These are phyloP conservation scores for Nymphaea colorata DNA, from an alignment of 164 flowering plant species.

Conservation along the genomic window DNA sequence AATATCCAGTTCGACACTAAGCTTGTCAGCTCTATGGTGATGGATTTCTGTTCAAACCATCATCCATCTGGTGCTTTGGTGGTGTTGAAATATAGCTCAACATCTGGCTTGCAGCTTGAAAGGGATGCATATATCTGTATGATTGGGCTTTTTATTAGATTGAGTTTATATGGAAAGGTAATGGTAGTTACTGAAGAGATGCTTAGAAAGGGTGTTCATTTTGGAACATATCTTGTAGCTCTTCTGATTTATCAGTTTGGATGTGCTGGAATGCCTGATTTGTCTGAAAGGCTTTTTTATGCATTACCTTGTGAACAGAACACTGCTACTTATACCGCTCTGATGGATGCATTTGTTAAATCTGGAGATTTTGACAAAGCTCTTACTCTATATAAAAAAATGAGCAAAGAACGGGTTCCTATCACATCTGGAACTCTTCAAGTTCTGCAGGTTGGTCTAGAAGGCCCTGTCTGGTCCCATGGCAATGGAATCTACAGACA, in stretches of 20 bases:
- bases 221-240: constrained; percentile 39
- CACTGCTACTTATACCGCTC: constrained; percentile 52
- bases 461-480: constrained; percentile 25
- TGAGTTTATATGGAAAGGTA: constrained; percentile 22
- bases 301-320: constrained; percentile 47
- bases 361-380: constrained; percentile 52
- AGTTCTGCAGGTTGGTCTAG: constrained; percentile 53
- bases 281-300: constrained; percentile 42
- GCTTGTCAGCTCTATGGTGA: constrained; percentile 36
- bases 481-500: constrained; percentile 37
- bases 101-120: constrained; percentile 29
- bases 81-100: constrained; percentile 44
- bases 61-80: constrained; percentile 41
- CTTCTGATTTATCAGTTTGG: constrained; percentile 64
- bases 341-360: constrained; percentile 44
- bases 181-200: constrained; percentile 45
- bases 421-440: constrained; percentile 49
- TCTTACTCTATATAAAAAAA: constrained; percentile 34
- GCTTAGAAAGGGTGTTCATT: constrained; percentile 32
- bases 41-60: constrained; percentile 24
- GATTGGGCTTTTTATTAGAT: constrained; percentile 45
- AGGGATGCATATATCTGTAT: constrained; percentile 44
- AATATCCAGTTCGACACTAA: constrained; percentile 22
- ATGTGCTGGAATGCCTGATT: constrained; percentile 25
- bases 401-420: constrained; percentile 38